Evolutionary conservation across 2,329 filamentous ascomycete genomes (phyloP), one percentile per base, ranked within the genome.

Genomic region (Pseudocercospora macadamiae): DNA sequence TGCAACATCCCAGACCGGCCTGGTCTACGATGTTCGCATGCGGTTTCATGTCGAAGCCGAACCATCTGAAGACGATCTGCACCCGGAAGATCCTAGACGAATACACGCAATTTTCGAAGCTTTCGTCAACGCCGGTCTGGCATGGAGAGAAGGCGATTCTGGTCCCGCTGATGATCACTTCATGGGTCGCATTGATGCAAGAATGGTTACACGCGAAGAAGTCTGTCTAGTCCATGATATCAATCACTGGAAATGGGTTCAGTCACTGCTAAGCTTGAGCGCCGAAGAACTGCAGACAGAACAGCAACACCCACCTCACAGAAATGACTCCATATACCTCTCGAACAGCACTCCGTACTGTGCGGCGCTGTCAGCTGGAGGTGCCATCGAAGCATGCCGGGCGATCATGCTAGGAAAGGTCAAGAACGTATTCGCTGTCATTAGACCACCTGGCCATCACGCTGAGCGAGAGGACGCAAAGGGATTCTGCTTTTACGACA

Each of bases 401-500:
- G 89, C 90, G n/a, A 91, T 99, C 3, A 88, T 95, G 21, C 82
- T 83, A 2, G 89, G 90, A 3, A 83, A 86, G 57, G 89, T 97
- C 53, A 96, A 96, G 74, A 99, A 99, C 70, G 92, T 91, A 0
- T 95, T 99, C 72, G 95, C 95, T 1, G 89, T 99, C 34, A 96
- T 99, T 68, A 86, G 95, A 12, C 95, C 95, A 1, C 95, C 95
- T 0, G 95, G 95, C 0, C 95, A 99, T 70, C 95, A 99, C 74
- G 95, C 95, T 1, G 95, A 99, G 72, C 87, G 86, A 58, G 84
- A 95, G 68, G 82, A 87, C 32, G 85, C 93, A 0, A 95, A 96
- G 83, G 95, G 95, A 0, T 99, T 99, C 71, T 99, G 95, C 73
- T 85, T 97, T 59, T 97, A 97, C 79, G 97, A 99, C 78, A 99